These are phyloP conservation scores for Stephanocyclus meneghinianus DNA, from an alignment of 352 stramenopile species.

Conservation along the genomic window DNA sequence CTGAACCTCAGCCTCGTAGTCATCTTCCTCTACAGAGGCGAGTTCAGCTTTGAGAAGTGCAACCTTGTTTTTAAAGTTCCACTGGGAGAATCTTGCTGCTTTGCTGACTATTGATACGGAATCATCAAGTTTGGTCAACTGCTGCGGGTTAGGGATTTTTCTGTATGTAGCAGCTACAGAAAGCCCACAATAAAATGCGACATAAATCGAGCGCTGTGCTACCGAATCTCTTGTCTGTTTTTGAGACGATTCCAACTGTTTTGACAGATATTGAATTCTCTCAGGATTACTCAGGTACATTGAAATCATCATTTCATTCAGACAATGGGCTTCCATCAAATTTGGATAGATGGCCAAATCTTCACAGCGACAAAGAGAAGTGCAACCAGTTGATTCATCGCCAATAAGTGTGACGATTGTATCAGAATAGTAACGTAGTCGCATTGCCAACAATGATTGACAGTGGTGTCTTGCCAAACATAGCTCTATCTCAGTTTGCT, in stretches of 20 bases:
- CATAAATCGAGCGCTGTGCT: background rate
- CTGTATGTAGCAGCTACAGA: background rate
- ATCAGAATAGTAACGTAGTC: background rate
- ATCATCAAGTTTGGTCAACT: background rate
- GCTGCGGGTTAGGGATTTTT: background rate
- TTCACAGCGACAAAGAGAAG: no score
- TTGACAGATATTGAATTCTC: background rate
- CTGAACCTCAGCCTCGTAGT: conserved; percentile 21
- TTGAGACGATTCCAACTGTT: background rate
- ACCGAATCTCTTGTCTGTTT: background rate
- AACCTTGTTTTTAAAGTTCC: conserved; percentile 47
- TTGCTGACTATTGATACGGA: background rate
- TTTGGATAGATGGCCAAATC: no score
- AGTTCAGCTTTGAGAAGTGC: conserved; percentile 35
- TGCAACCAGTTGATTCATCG: background rate
- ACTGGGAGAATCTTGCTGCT: conserved; percentile 11
- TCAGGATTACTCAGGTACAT: background rate
- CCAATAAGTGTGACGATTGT: background rate
- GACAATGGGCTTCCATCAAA: background rate
- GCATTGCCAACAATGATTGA: background rate
- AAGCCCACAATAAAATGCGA: background rate
- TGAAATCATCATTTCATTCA: background rate
- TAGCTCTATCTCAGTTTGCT: no score
- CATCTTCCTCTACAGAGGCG: conserved; percentile 8
- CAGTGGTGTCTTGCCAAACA: background rate